Evolutionary conservation across 495 filamentous ascomycete species (phyloP).

Genomic region (Monascus purpureus): DNA sequence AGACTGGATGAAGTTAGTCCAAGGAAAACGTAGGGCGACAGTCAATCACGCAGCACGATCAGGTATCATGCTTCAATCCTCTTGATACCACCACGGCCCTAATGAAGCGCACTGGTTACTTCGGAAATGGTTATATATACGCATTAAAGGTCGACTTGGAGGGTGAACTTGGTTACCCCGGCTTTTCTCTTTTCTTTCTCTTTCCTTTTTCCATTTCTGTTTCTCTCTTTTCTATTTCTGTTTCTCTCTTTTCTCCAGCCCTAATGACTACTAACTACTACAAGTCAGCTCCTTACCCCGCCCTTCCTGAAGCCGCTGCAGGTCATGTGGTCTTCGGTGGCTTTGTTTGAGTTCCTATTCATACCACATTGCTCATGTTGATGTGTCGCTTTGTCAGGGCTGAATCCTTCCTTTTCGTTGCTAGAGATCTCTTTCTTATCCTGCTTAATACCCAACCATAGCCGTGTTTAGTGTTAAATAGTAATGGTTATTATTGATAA

Average conservation of each 20-base stretch:
- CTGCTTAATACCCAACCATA: constrained; percentile 18
- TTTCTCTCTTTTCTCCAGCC: background rate
- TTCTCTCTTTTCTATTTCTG: background rate
- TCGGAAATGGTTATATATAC: background rate
- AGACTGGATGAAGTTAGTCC: constrained; percentile 63
- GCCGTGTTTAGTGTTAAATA: constrained; percentile 1
- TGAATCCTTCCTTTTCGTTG: no score
- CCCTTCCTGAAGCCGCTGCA: constrained; percentile 11
- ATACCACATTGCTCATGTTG: constrained; percentile 1
- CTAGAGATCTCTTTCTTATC: constrained; percentile 5
- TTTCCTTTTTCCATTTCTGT: background rate
- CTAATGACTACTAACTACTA: background rate
- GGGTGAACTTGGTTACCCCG: no score
- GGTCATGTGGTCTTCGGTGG: constrained; percentile 12
- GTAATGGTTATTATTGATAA: constrained; percentile 1
- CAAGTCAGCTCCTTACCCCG: constrained; percentile 1
- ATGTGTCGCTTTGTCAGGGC: no score
- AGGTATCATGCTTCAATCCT: constrained; percentile 9
- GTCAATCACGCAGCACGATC: constrained; percentile 10
- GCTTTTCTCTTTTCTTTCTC: no score
- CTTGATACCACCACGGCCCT: background rate
- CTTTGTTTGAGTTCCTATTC: constrained; percentile 1
- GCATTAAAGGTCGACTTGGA: background rate
- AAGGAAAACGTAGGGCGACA: constrained; percentile 30
- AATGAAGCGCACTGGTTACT: background rate